Base-by-base conservation (phyloP, 169 alveolate species). In the Cryptosporidium tyzzeri region DNA sequence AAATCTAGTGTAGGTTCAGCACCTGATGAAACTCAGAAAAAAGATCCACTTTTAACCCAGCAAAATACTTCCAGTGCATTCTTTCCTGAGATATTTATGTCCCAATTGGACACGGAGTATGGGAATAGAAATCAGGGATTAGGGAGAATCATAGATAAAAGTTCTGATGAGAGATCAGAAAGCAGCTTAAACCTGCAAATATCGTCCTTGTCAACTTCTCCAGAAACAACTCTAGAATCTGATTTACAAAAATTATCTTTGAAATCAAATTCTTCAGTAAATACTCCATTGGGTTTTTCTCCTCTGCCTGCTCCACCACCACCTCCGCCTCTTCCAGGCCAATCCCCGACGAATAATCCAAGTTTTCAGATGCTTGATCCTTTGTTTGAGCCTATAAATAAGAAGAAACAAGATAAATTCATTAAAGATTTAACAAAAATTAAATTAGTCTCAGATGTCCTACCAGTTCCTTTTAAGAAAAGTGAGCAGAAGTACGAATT, bases 281-380 rank as follows among this genome's bases (percentile, higher is more conserved):
- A 14, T 48, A 35, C 58, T 50, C 33, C 70, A 21, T 9, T 41
- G 2, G 0, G 3, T 12, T 9, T 41, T 41, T 0, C 45, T 71
- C 33, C 21, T 45, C 3, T 29, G 16, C 53, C 85, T 16, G 8
- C 23, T 12, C 84, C 65, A 0, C 48, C 71, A 55, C 86, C 73
- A 61, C 80, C 87, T 29, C 74, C 61, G 2, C 75, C 89, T 48
- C 65, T 23, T n/a, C 68, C 89, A 41, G 65, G 6, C 14, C 65
- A 10, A 14, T 48, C n/a, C 6, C 21, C 62, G 33, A 6, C 29
- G 33, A 31, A 26, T 23, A 29, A 44, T 14, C 4, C 9, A 7
- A 35, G 7, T 0, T 9, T 21, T 29, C 39, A n/a, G 8, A 35
- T 6, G 2, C 18, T n/a, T 55, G 35, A 41, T 37, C 39, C 53